These are phyloP conservation scores for Tulasnella sp. DNA, from an alignment of 768 basidiomycete species.

Conservation along the genomic window DNA sequence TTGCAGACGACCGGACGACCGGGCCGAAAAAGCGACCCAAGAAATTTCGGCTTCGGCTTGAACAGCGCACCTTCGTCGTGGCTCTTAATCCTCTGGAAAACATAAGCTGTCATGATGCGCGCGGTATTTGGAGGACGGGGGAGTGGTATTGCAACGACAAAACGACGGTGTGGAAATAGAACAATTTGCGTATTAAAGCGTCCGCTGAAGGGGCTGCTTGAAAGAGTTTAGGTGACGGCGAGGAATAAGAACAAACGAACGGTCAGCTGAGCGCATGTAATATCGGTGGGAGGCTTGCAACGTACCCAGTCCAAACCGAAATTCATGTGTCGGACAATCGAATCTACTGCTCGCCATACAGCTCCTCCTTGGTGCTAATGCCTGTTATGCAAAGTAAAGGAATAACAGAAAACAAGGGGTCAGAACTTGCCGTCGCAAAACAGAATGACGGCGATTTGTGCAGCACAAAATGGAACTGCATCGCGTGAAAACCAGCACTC, in stretches of 20 bases:
- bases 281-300: background rate
- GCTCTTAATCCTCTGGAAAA: background rate
- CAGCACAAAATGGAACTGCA: background rate
- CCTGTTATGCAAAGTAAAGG: no score
- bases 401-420: background rate
- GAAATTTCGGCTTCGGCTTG: background rate
- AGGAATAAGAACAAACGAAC: background rate
- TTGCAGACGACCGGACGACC: background rate
- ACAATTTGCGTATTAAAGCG: background rate
- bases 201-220: background rate
- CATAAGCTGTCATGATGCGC: background rate
- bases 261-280: background rate
- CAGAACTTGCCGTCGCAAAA: background rate
- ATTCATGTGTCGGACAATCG: background rate
- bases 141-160: background rate
- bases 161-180: background rate
- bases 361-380: slow-evolving; percentile 50
- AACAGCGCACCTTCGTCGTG: background rate
- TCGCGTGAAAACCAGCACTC: slow-evolving; percentile 21
- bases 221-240: background rate
- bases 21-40: background rate
- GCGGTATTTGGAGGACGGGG: background rate
- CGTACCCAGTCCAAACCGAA: background rate
- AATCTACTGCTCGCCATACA: slow-evolving; percentile 37
- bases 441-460: background rate